A percentile compares a stretch with the other conserved stretches of the same genome.
Evolutionary conservation across 148 eudicot genomes (phyloP).

Genomic region (Cornus kousa): DNA sequence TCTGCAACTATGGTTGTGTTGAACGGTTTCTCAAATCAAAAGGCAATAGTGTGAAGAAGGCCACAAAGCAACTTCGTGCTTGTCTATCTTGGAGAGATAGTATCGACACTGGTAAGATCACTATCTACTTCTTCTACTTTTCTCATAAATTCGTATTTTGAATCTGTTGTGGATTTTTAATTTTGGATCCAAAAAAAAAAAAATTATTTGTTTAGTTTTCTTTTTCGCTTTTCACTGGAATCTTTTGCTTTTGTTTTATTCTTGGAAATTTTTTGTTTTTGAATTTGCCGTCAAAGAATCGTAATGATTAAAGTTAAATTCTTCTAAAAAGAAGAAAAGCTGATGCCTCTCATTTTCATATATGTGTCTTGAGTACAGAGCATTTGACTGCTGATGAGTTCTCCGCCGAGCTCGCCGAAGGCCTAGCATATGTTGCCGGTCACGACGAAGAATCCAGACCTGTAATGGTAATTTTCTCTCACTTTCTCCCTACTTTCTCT

Average conservation of each 20-base stretch:
- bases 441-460: constrained; percentile 84
- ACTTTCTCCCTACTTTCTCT: constrained; percentile 3
- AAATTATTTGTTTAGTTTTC: not conserved
- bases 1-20: constrained; percentile 82
- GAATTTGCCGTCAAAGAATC: constrained; percentile 24
- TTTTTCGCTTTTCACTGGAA: constrained; percentile 4
- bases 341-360: not conserved
- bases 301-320: constrained; percentile 20
- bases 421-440: constrained; percentile 90
- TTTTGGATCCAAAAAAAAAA: too few relatives aligned
- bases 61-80: constrained; percentile 72
- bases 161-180: not conserved
- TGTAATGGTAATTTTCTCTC: constrained; percentile 49
- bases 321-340: constrained; percentile 2
- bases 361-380: constrained; percentile 36
- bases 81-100: constrained; percentile 85
- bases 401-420: constrained; percentile 88
- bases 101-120: constrained; percentile 56
- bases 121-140: not conserved
- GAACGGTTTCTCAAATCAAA: constrained; percentile 76
- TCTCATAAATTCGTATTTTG: not conserved
- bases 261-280: not conserved
- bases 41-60: constrained; percentile 85
- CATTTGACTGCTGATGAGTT: constrained; percentile 91
- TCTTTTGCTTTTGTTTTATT: constrained; percentile 23